Conservation (phyloP, 371 early-diverging fungal genomes). For the Zychaea mexicana region DNA sequence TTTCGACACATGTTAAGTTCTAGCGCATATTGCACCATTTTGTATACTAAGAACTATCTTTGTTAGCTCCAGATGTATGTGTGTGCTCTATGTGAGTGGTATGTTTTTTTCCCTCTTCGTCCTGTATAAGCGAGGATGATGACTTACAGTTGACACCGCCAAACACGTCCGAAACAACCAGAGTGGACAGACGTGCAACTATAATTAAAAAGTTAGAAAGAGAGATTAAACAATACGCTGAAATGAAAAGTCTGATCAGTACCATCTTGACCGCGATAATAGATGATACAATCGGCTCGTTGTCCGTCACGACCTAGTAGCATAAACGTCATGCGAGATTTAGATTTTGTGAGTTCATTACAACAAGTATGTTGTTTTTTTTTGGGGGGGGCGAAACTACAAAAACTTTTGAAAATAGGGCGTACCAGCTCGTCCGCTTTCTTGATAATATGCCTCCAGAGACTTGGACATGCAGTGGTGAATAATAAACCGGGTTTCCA, state of each 20-base stretch:
- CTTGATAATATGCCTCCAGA: constrained; percentile 93
- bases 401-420: too few relatives aligned
- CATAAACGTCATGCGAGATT: too few relatives aligned
- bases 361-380: too few relatives aligned
- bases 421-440: constrained; percentile 88
- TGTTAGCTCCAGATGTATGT: too few relatives aligned
- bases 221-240: neutral
- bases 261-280: constrained; percentile 73
- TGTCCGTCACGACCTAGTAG: constrained; percentile 63
- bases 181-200: constrained; percentile 61
- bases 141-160: constrained; percentile 57
- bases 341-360: too few relatives aligned
- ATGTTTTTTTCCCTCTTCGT: too few relatives aligned
- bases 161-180: constrained; percentile 67
- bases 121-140: neutral
- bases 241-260: neutral
- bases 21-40: constrained; percentile 71
- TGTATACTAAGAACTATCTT: constrained; percentile 48
- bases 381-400: too few relatives aligned
- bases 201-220: neutral
- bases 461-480: constrained; percentile 87
- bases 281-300: constrained; percentile 75
- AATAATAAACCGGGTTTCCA: constrained; percentile 85
- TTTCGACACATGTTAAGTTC: constrained; percentile 67
- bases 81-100: too few relatives aligned